Evolutionary conservation across 768 basidiomycete genomes (phyloP).

Genomic region (Pleurotus tuber-regium): DNA sequence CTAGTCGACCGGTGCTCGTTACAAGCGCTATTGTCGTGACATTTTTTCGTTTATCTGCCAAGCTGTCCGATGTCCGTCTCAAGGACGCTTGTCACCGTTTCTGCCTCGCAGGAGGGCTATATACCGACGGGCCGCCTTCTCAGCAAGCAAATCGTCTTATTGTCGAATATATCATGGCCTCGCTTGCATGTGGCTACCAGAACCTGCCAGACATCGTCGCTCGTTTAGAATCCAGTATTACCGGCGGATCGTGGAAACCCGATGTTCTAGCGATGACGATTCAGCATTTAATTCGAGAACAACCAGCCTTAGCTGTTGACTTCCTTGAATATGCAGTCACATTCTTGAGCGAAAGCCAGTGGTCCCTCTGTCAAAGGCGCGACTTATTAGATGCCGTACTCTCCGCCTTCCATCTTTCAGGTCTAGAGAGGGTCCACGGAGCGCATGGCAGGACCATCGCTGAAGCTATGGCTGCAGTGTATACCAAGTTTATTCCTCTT

Average conservation of each 20-base stretch:
- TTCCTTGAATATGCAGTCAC: constrained; percentile 28
- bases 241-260: constrained; percentile 22
- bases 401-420: constrained; percentile 31
- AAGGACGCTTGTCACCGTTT: constrained; percentile 33
- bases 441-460: constrained; percentile 30
- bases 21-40: constrained; percentile 37
- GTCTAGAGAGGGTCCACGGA: constrained; percentile 26
- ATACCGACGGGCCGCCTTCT: constrained; percentile 16
- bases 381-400: constrained; percentile 38
- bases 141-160: constrained; percentile 30
- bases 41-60: constrained; percentile 44
- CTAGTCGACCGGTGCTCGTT: constrained; percentile 21
- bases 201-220: constrained; percentile 29
- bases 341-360: constrained; percentile 29
- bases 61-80: constrained; percentile 34
- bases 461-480: constrained; percentile 34
- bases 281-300: constrained; percentile 22
- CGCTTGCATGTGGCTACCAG: constrained; percentile 24
- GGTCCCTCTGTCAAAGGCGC: constrained; percentile 31
- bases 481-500: constrained; percentile 29
- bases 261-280: constrained; percentile 22
- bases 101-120: constrained; percentile 26
- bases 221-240: constrained; percentile 22
- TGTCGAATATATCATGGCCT: constrained; percentile 31
- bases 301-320: constrained; percentile 30